Conservation (phyloP, 1,139 yeast genomes). For the Blastobotrys raffinosifermentans region DNA sequence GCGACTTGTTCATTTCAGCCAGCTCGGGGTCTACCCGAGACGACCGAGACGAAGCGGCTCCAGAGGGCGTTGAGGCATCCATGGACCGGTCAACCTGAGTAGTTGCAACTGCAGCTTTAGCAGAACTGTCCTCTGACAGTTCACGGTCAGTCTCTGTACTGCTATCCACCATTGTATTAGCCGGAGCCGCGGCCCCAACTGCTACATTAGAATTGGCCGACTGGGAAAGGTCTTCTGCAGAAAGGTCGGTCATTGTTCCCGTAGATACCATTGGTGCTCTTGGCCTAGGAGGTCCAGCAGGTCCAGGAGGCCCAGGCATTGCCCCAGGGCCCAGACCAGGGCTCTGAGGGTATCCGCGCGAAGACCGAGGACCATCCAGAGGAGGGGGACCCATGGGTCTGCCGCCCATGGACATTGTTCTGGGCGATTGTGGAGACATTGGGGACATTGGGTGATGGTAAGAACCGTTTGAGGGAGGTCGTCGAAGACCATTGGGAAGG, state of each 20-base stretch:
- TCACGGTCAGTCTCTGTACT: neutral
- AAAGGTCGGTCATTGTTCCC: conserved; percentile 22
- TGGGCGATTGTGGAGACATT: conserved; percentile 3
- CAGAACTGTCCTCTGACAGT: neutral
- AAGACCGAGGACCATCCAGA: too few species aligned
- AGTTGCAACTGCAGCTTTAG: conserved; percentile 2
- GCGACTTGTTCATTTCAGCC: conserved; percentile 18
- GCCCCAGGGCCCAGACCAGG: conserved; percentile 1
- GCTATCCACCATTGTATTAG: conserved; percentile 1
- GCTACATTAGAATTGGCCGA: conserved; percentile 1
- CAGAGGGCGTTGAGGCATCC: conserved; percentile 6
- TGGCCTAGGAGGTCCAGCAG: conserved; percentile 3
- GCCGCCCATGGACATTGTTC: conserved; percentile 6
- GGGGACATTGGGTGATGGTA: neutral
- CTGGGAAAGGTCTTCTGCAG: too few species aligned
- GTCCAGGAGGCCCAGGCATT: neutral
- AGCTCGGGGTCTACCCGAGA: conserved; percentile 10
- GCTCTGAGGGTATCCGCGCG: too few species aligned
- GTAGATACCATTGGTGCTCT: conserved; percentile 17
- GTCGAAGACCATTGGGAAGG: neutral
- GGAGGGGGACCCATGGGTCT: conserved; percentile 1
- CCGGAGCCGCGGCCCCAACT: conserved; percentile 1
- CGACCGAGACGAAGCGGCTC: conserved; percentile 7
- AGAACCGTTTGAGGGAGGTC: conserved; percentile 1
- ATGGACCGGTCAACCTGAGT: conserved; percentile 4